Conservation (phyloP, 345 rosid genomes). For the Melaleuca quinquenervia region DNA sequence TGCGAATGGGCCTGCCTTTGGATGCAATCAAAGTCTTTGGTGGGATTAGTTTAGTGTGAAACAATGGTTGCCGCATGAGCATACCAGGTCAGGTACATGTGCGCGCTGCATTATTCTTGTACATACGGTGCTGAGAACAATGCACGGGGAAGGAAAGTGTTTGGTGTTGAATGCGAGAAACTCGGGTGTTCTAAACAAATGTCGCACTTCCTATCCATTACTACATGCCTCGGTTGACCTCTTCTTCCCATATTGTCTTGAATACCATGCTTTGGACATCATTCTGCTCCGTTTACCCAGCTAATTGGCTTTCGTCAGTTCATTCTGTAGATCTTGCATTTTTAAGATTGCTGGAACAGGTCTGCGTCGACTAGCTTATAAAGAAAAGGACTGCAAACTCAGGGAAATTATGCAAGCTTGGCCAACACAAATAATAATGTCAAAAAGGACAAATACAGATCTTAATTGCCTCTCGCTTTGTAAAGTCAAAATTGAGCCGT, state of each 20-base stretch:
- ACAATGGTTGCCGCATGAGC: neutral
- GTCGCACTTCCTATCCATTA: neutral
- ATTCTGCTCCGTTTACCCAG: neutral
- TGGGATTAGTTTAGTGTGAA: neutral
- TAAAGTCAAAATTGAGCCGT: neutral
- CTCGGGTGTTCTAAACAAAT: neutral
- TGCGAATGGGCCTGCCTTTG: neutral
- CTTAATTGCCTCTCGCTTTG: neutral
- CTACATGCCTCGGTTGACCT: neutral
- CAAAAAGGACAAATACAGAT: neutral
- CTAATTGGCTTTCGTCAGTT: neutral
- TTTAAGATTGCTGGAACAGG: neutral
- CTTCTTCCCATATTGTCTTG: neutral
- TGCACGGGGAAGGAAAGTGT: neutral
- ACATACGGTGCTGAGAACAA: neutral
- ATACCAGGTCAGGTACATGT: neutral
- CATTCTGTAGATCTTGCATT: neutral
- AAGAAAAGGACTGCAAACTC: neutral
- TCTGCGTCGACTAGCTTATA: neutral
- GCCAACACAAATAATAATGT: neutral
- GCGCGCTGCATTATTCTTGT: neutral
- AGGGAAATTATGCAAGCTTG: neutral
- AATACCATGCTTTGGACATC: neutral
- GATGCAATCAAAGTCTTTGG: neutral
- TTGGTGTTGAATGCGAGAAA: neutral